Conservation (phyloP, 192 early-diverging fungal genomes). For the Neocallimastix lanati region DNA sequence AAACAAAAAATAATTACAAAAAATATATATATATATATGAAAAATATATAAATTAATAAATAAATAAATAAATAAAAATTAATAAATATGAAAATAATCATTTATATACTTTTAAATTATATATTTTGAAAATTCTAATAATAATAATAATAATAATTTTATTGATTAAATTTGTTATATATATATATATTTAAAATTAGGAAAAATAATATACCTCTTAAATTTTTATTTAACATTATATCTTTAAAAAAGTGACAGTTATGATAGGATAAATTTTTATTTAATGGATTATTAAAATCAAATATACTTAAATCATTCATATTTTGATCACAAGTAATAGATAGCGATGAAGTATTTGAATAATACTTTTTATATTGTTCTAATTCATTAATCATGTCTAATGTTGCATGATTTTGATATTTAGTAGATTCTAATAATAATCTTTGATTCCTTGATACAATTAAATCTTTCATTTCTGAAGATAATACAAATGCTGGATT, state of each 20-base stretch:
- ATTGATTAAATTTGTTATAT: neutral
- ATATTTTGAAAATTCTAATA: too few species aligned
- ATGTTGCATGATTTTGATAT: neutral
- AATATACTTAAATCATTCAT: neutral
- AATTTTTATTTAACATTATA: neutral
- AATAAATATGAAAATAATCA: too few species aligned
- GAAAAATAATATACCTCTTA: neutral
- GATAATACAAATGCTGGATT: neutral
- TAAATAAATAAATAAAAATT: too few species aligned
- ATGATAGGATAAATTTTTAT: neutral
- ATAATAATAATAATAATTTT: neutral
- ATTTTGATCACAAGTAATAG: neutral
- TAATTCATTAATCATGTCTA: neutral
- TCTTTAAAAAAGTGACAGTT: neutral
- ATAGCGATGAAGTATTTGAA: neutral
- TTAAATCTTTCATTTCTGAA: neutral
- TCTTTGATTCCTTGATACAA: neutral
- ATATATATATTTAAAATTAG: neutral
- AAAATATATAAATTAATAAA: too few species aligned
- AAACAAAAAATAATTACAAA: too few species aligned
- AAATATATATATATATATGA: too few species aligned
- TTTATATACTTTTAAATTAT: too few species aligned
- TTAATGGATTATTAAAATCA: neutral
- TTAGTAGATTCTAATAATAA: neutral
- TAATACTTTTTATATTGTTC: neutral